Evolutionary conservation across 768 basidiomycete genomes (phyloP).

Genomic region (Mycena rosella): DNA sequence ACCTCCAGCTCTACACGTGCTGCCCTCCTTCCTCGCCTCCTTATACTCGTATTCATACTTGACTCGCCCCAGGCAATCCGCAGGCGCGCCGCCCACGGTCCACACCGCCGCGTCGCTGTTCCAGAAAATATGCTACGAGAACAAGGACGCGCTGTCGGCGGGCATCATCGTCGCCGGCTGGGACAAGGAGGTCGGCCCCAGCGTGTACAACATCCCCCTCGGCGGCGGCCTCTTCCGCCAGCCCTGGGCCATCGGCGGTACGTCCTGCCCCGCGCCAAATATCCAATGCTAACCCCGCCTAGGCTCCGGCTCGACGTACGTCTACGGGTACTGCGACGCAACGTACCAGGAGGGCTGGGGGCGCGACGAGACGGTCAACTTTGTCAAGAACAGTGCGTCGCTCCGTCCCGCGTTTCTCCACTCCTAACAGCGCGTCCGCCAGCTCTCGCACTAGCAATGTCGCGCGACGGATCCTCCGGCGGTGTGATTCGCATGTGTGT

Average conservation of each 20-base stretch:
- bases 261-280: slow-evolving; percentile 2
- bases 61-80: slow-evolving; percentile 63
- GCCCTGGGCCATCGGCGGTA: slow-evolving; percentile 98
- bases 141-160: slow-evolving; percentile 90
- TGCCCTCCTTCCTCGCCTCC: slow-evolving; percentile 27
- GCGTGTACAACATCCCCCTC: slow-evolving; percentile 96
- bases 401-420: neutral
- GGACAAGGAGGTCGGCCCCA: slow-evolving; percentile 92
- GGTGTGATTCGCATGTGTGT: slow-evolving; percentile 98
- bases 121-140: slow-evolving; percentile 90
- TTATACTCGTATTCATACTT: neutral
- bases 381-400: slow-evolving; percentile 95
- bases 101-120: slow-evolving; percentile 86
- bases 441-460: slow-evolving; percentile 97
- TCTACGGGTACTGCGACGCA: slow-evolving; percentile 99
- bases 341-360: slow-evolving; percentile 95
- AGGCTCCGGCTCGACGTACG: slow-evolving; percentile 97
- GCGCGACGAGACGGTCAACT: slow-evolving; percentile 89
- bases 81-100: slow-evolving; percentile 80
- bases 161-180: slow-evolving; percentile 99
- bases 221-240: slow-evolving; percentile 98
- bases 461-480: slow-evolving; percentile 97
- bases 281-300: slow-evolving; percentile 15
- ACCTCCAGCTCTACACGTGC: slow-evolving; percentile 83
- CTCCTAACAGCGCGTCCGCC: slow-evolving; percentile 21